Base-by-base conservation (phyloP, 768 basidiomycete species). In the Rubroboletus pulcherrimus region DNA sequence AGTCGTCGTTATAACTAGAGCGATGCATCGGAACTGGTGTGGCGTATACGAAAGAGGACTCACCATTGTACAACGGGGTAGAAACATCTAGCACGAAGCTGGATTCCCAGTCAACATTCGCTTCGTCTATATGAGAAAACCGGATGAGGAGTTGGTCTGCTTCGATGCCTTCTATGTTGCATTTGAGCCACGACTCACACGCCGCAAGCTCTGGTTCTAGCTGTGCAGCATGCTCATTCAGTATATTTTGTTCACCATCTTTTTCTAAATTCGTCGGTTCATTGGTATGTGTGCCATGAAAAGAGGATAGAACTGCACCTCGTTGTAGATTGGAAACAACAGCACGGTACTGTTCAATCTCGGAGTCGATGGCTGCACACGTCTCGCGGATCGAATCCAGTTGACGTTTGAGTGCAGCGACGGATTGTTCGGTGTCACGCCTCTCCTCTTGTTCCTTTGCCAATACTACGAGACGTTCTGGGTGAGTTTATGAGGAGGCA, bases 21-120 rank as follows among this genome's bases (percentile, higher is more conserved):
- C 34, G 47, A 34, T 12, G 8, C 24, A 17, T 21, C 9, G 42
- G 17, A 55, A 49, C 51, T 15, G 7, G 29, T 8, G 29, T n/a
- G 2, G 19, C 24, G 35, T 33, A 11, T 37, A 19, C 14, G 35
- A 39, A 19, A 34, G 7, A 34, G 34, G 44, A 62, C 78, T 35
- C 43, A 92, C 93, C 89, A 76, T 81, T 81, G 63, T 89, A 92
- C 3, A 73, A 72, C 26, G 75, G 71, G 24, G 72, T 72, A 3
- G 86, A 83, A 19, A 91, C 75, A 64, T 95, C 90, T n/a, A 94
- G 68, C 0, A 92, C 84, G 55, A 94, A 75, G 55, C 79, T 84
- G 55, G 85, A 91, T 60, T 91, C 89, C 31, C 80, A 76, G 9
- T 81, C 76, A 2, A 77, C 75, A 44, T 87, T 80, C 4, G 71